Conservation (phyloP, 2,329 filamentous ascomycete genomes). For the Beauveria caledonica region DNA sequence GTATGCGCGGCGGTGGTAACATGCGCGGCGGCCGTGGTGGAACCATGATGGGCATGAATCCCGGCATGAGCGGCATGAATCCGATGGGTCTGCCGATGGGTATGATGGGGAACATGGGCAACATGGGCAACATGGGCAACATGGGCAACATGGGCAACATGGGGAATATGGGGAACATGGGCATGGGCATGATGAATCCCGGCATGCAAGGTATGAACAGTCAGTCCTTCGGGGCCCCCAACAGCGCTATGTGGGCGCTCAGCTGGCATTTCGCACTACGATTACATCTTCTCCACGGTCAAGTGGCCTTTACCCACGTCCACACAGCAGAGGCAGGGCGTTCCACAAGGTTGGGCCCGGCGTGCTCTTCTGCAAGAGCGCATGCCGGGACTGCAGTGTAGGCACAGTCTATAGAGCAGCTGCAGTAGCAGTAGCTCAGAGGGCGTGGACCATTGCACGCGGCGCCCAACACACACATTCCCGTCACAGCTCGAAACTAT, state of each 20-base stretch:
- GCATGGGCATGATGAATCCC: conserved; percentile 23
- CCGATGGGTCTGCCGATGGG: conserved; percentile 36
- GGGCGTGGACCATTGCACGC: not conserved
- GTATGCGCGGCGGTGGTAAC: conserved; percentile 40
- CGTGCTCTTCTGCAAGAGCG: not conserved
- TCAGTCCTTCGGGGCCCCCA: conserved; percentile 24
- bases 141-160: conserved; percentile 25
- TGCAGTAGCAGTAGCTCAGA: not conserved
- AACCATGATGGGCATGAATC: conserved; percentile 40
- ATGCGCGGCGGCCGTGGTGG: conserved; percentile 44
- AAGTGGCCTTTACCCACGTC: not conserved
- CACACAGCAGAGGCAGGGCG: not conserved
- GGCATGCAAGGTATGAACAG: conserved; percentile 28
- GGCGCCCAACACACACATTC: not conserved
- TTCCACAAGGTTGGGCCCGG: not conserved
- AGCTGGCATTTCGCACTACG: conserved; percentile 5
- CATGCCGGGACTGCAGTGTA: not conserved
- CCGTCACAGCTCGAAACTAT: not conserved
- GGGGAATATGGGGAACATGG: conserved; percentile 32
- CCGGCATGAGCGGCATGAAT: conserved; percentile 17
- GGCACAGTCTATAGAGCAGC: not conserved
- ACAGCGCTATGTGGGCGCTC: conserved; percentile 32
- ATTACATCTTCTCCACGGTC: not conserved
- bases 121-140: conserved; percentile 21
- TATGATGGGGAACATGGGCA: conserved; percentile 44